These are phyloP conservation scores for Podospora fimiseda DNA, from an alignment of 495 filamentous ascomycete genomes.

Conservation along the genomic window DNA sequence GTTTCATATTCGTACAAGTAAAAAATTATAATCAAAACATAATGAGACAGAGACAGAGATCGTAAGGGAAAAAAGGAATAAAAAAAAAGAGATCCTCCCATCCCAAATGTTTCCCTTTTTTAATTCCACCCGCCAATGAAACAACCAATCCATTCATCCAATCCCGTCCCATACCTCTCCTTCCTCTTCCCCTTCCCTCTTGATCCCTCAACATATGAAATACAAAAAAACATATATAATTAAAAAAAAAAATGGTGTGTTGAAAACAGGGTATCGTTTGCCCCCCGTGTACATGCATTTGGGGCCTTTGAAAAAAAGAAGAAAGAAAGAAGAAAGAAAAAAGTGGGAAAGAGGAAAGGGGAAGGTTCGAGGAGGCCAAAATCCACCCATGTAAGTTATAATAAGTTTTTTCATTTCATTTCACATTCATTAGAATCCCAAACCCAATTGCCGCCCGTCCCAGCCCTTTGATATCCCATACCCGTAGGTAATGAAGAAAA, in stretches of 20 bases:
- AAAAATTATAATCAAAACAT: too few species aligned
- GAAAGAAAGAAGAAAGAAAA: constrained; percentile 1
- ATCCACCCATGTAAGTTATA: neutral
- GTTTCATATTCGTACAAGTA: too few species aligned
- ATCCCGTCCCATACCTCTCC: too few species aligned
- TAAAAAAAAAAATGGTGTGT: constrained; percentile 2
- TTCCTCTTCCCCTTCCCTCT: neutral
- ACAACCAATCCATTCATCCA: too few species aligned
- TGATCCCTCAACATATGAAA: too few species aligned
- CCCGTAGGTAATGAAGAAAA: too few species aligned
- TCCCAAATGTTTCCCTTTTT: too few species aligned
- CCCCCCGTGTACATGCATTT: neutral
- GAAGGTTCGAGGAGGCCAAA: neutral
- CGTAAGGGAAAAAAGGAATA: too few species aligned
- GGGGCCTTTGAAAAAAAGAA: constrained; percentile 3
- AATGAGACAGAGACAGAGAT: too few species aligned
- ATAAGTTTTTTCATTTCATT: neutral
- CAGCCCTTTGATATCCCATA: too few species aligned
- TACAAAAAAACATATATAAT: neutral
- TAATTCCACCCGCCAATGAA: neutral
- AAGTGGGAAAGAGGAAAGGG: constrained; percentile 9
- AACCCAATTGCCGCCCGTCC: neutral
- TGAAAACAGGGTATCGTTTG: constrained; percentile 16
- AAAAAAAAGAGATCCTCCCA: too few species aligned
- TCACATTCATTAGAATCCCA: neutral